These are phyloP conservation scores for Gardenia jasminoides DNA, from an alignment of 257 asterid genomes.

Conservation along the genomic window DNA sequence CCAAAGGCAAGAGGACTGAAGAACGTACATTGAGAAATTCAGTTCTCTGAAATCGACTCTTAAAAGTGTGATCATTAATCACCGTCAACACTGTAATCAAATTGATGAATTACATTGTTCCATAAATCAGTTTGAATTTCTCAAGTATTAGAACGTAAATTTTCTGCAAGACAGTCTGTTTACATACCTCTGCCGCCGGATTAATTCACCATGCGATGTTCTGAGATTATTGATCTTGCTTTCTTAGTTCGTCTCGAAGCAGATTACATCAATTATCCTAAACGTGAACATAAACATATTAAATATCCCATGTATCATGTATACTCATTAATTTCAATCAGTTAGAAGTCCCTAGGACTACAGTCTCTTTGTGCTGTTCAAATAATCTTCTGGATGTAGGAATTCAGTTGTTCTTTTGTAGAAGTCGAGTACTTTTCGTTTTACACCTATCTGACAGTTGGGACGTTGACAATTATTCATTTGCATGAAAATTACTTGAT, in stretches of 20 bases:
- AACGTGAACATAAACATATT: neutral
- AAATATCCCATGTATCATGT: neutral
- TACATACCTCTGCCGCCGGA: too few species aligned
- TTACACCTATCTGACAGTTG: neutral
- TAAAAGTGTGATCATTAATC: neutral
- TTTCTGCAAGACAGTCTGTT: too few species aligned
- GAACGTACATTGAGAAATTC: too few species aligned
- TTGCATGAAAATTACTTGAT: neutral
- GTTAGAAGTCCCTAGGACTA: neutral
- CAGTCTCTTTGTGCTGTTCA: neutral
- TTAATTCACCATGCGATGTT: neutral
- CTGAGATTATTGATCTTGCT: neutral
- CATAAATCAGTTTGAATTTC: neutral
- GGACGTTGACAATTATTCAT: neutral
- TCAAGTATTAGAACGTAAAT: neutral
- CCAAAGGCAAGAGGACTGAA: too few species aligned
- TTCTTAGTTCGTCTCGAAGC: conserved; percentile 1
- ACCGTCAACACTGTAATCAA: neutral
- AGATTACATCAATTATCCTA: too few species aligned
- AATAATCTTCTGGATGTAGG: neutral
- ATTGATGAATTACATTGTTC: neutral
- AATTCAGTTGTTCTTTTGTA: neutral
- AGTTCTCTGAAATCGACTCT: neutral
- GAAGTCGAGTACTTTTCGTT: neutral
- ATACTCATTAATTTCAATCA: neutral